phyloP scores from a whole-genome alignment of 371 early-diverging fungal genomes.

The Mucor indicus region DNA sequence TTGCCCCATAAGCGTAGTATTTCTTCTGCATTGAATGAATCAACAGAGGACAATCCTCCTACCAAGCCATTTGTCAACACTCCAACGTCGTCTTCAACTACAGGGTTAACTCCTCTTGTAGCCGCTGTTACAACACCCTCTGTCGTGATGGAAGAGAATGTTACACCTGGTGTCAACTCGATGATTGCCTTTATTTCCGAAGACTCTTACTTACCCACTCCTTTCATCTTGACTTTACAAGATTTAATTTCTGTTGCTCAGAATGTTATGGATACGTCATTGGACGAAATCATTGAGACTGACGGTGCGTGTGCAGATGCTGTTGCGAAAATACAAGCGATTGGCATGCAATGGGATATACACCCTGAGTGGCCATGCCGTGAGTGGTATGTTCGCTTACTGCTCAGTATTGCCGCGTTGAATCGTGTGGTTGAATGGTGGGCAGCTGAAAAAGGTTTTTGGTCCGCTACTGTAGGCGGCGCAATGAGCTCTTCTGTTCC shows the following conservation, averaged over 20 bases:
- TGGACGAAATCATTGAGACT: slow-evolving; percentile 51
- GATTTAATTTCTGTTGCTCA: slow-evolving; percentile 56
- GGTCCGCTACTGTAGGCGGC: slow-evolving; percentile 15
- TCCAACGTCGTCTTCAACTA: neutral
- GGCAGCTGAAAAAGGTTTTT: slow-evolving; percentile 55
- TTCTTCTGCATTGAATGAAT: slow-evolving; percentile 12
- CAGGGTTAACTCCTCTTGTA: neutral
- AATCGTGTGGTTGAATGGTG: slow-evolving; percentile 65
- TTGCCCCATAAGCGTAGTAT: slow-evolving; percentile 25
- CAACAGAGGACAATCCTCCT: neutral
- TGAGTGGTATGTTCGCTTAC: slow-evolving; percentile 53
- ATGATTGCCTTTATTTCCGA: slow-evolving; percentile 54
- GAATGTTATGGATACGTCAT: slow-evolving; percentile 52
- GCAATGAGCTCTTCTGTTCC: slow-evolving; percentile 5
- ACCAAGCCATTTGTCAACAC: neutral
- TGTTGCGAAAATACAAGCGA: slow-evolving; percentile 43
- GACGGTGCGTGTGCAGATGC: slow-evolving; percentile 48
- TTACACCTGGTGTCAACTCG: slow-evolving; percentile 1
- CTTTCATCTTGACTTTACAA: slow-evolving; percentile 58
- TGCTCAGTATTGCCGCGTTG: slow-evolving; percentile 56
- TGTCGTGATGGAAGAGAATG: neutral
- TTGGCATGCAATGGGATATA: slow-evolving; percentile 52
- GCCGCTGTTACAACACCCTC: neutral
- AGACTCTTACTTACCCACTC: slow-evolving; percentile 60
- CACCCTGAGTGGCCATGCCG: slow-evolving; percentile 61